A percentile compares a stretch with the other conserved stretches of the same genome.
These are phyloP conservation scores for Dipteronia sinensis DNA, from an alignment of 345 rosid species.

Conservation along the genomic window DNA sequence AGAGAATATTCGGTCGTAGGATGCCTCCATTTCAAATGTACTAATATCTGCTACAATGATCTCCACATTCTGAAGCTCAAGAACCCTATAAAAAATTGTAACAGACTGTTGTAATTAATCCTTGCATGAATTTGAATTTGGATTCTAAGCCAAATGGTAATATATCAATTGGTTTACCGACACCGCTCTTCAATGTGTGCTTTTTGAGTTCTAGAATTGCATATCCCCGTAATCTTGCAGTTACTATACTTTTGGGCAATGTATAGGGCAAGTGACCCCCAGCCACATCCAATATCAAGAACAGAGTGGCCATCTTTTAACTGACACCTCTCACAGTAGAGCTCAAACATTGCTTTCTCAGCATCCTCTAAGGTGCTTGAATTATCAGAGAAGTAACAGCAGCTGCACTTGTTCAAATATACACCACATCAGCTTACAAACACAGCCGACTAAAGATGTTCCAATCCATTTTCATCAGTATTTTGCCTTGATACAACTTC, in stretches of 20 bases:
- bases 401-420: slow-evolving; percentile 36
- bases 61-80: slow-evolving; percentile 64
- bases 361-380: slow-evolving; percentile 73
- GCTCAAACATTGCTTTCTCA: slow-evolving; percentile 72
- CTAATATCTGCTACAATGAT: slow-evolving; percentile 80
- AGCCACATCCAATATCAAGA: slow-evolving; percentile 90
- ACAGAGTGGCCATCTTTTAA: slow-evolving; percentile 73
- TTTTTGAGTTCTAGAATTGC: slow-evolving; percentile 84
- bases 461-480: neutral
- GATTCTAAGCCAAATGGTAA: neutral
- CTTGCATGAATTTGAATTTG: no score
- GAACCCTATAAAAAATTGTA: slow-evolving; percentile 41
- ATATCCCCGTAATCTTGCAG: slow-evolving; percentile 77
- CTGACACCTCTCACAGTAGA: slow-evolving; percentile 69
- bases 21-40: slow-evolving; percentile 72
- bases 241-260: slow-evolving; percentile 65
- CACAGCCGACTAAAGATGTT: neutral
- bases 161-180: slow-evolving; percentile 37
- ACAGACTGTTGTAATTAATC: slow-evolving; percentile 2
- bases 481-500: neutral
- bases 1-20: slow-evolving; percentile 69
- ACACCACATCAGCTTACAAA: slow-evolving; percentile 1
- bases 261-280: slow-evolving; percentile 84
- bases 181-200: slow-evolving; percentile 63
- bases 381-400: slow-evolving; percentile 67